Percentiles rank a stretch among this genome's conserved stretches.
phyloP scores from a whole-genome alignment of 306 rosid genomes.

The Hippophae tibetana region DNA sequence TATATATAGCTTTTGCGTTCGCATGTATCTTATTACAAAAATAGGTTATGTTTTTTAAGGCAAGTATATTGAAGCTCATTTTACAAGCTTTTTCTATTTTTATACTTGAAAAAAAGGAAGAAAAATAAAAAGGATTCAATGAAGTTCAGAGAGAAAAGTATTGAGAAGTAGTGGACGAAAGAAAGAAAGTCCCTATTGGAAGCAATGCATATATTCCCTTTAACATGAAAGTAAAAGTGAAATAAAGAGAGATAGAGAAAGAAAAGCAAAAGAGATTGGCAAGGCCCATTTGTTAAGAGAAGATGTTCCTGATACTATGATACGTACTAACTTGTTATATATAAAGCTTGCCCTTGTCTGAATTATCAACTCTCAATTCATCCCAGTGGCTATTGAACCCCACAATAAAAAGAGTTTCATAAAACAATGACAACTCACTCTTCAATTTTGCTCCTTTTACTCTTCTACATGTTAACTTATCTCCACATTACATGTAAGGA shows the following conservation, averaged over 20 bases:
- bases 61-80: no score
- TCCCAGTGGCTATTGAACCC: neutral
- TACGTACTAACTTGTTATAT: conserved; percentile 2
- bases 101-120: no score
- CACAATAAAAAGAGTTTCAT: neutral
- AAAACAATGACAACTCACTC: conserved; percentile 37
- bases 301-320: conserved; percentile 5
- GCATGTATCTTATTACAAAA: no score
- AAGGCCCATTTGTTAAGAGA: conserved; percentile 3
- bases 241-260: conserved; percentile 20
- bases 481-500: conserved; percentile 36
- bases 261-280: conserved; percentile 30
- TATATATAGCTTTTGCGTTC: no score
- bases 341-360: conserved; percentile 27
- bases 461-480: conserved; percentile 24
- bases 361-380: neutral
- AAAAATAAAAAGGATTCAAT: no score
- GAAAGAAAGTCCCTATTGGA: conserved; percentile 46
- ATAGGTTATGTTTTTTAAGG: no score
- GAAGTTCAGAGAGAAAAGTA: no score
- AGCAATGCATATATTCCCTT: conserved; percentile 76
- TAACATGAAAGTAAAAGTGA: conserved; percentile 42
- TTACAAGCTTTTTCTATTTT: no score
- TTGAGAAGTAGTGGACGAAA: neutral
- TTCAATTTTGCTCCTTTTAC: conserved; percentile 18